Evolutionary conservation across 2,329 filamentous ascomycete species (phyloP), one percentile per base, ranked within the genome.

Genomic region (Venturia oleaginea): DNA sequence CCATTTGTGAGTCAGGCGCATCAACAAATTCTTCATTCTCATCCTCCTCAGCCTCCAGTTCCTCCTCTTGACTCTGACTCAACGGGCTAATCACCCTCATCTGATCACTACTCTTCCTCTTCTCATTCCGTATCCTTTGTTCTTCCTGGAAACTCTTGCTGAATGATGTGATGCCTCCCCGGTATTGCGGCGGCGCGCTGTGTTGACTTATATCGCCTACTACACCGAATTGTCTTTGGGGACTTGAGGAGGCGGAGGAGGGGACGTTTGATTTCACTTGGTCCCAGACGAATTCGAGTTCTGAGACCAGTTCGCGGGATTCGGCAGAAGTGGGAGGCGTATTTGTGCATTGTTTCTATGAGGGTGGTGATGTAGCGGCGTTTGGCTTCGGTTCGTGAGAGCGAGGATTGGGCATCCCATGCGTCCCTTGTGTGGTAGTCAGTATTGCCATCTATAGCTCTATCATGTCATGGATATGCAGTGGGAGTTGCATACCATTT

Each of bases 271-370:
- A 89, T 76, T 94, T 96, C 70, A 99, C 93, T 75, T 97, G 94
- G 70, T 97, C 92, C 94, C 94, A 99, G 46, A 99, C 93, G 71
- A 97, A 99, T 77, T 99, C 94, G n/a, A 99, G 84, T 76, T 99
- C 94, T 11, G 87, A 83, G 43, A 97, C 92, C 46, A 99, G 82
- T 76, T 96, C 92, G 66, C 88, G 84, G 8, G 91, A 91, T 73
- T 96, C 92, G 60, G 87, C 83, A 22, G 92, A 97, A 97, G 48
- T 88, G 83, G 54, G 83, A 94, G 61, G 94, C 94, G 79, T 96
- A 97, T 73, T 86, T 85, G 79, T 97, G 92, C 92, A 99, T 97
- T 0, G 92, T 97, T 71, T 93, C 89, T 75, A 99, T 96, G 66
- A 99, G 81, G 22, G 91, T 92, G 71, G 92, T 90, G 73, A 99